Evolutionary conservation across 148 eudicot genomes (phyloP).

Genomic region (Rhododendron griersonianum): DNA sequence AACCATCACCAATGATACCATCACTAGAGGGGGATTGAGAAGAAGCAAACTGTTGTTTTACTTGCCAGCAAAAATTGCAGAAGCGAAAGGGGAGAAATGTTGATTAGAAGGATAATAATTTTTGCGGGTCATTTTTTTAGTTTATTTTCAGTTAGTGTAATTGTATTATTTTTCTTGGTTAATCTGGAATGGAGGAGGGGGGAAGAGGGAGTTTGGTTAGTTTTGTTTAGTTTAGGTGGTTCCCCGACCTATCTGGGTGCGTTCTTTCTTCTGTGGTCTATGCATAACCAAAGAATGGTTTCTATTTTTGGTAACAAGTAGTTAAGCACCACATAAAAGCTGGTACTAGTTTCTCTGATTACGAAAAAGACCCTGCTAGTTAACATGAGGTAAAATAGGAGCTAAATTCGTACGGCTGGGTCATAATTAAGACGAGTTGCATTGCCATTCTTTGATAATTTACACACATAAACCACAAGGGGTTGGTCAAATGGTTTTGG

Average conservation of each 20-base stretch:
- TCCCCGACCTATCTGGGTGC: slow-evolving; percentile 4
- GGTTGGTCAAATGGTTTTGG: too few species aligned
- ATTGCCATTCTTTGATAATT: too few species aligned
- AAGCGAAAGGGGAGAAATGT: not conserved
- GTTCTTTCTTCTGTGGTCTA: slow-evolving; percentile 12
- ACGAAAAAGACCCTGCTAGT: not conserved
- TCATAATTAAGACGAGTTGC: too few species aligned
- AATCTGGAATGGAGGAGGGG: not conserved
- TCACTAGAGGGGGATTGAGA: not conserved
- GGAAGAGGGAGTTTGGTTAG: slow-evolving; percentile 9
- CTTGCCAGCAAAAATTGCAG: not conserved
- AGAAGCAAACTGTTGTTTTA: not conserved
- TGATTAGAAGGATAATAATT: not conserved
- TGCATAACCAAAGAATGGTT: not conserved
- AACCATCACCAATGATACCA: not conserved
- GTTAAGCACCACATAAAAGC: not conserved
- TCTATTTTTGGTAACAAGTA: slow-evolving; percentile 16
- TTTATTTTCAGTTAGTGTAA: not conserved
- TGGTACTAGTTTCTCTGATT: not conserved
- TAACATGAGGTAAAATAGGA: not conserved
- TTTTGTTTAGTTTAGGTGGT: slow-evolving; percentile 12
- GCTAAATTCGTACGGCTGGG: too few species aligned
- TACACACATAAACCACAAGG: too few species aligned
- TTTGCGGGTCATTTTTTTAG: not conserved
- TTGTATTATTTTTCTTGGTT: not conserved